A percentile compares a stretch with the other conserved stretches of the same genome.
phyloP scores from a whole-genome alignment of 306 rosid genomes.

The Begonia fuchsioides region DNA sequence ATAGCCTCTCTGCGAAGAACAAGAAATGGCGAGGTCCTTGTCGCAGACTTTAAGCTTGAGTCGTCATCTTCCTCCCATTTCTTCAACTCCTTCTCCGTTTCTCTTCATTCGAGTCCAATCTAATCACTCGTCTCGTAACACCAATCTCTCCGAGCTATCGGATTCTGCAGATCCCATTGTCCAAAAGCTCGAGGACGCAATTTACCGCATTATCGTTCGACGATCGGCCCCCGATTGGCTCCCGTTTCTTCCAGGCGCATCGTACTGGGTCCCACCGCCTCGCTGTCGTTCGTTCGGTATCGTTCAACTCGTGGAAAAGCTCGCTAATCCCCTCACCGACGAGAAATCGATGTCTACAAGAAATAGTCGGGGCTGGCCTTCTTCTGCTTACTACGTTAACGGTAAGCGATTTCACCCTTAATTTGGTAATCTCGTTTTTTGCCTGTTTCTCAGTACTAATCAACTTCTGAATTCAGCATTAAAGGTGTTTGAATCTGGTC shows the following conservation, averaged over 20 bases:
- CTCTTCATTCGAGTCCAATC: slow-evolving; percentile 33
- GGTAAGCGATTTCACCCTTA: slow-evolving; percentile 12
- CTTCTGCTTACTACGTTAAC: slow-evolving; percentile 33
- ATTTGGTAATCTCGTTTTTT: too few relatives aligned
- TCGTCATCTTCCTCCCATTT: slow-evolving; percentile 11
- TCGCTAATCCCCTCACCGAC: slow-evolving; percentile 36
- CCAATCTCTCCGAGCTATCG: slow-evolving; percentile 14
- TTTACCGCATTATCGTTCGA: slow-evolving; percentile 46
- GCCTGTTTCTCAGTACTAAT: too few relatives aligned
- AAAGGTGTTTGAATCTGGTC: neutral
- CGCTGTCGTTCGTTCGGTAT: slow-evolving; percentile 27
- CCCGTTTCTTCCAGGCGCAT: slow-evolving; percentile 43
- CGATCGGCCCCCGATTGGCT: slow-evolving; percentile 61
- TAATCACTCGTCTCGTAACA: slow-evolving; percentile 18
- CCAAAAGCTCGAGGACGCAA: slow-evolving; percentile 54
- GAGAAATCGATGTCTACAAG: slow-evolving; percentile 39
- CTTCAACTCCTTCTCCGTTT: slow-evolving; percentile 9
- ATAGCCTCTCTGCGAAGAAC: neutral
- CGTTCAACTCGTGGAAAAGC: slow-evolving; percentile 28
- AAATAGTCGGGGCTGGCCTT: slow-evolving; percentile 47
- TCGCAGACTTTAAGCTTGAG: slow-evolving; percentile 18
- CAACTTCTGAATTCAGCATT: too few relatives aligned
- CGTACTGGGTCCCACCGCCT: slow-evolving; percentile 60
- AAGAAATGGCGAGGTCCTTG: slow-evolving; percentile 25
- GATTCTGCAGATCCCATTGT: slow-evolving; percentile 37